These are phyloP conservation scores for Sporothrix pseudoabietina DNA, from an alignment of 2,329 filamentous ascomycete genomes.

Conservation along the genomic window DNA sequence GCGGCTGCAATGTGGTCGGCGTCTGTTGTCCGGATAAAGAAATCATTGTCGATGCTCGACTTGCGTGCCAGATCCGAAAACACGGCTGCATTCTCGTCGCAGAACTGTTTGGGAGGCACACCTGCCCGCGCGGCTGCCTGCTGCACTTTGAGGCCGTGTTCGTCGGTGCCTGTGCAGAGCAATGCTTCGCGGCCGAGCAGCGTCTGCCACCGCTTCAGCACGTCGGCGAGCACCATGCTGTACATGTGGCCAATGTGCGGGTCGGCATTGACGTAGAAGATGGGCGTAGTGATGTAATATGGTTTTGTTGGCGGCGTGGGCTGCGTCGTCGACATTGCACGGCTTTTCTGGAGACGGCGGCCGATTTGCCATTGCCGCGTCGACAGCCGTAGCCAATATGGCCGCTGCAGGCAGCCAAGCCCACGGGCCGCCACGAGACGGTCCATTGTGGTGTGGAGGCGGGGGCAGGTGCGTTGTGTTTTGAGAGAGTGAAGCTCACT, in stretches of 20 bases:
- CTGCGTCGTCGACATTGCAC: neutral
- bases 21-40: constrained; percentile 93
- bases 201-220: constrained; percentile 87
- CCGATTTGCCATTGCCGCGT: neutral
- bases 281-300: constrained; percentile 93
- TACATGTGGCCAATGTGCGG: constrained; percentile 96
- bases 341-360: constrained; percentile 10
- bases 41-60: constrained; percentile 73
- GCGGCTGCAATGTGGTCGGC: constrained; percentile 79
- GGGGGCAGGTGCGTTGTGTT: neutral
- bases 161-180: constrained; percentile 89
- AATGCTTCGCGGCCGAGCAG: constrained; percentile 65
- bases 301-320: constrained; percentile 60
- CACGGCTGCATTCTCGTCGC: constrained; percentile 77
- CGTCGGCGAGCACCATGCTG: constrained; percentile 86
- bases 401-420: constrained; percentile 27
- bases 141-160: constrained; percentile 97
- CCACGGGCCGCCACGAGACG: constrained; percentile 30
- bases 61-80: constrained; percentile 74
- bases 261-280: constrained; percentile 98
- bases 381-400: constrained; percentile 7
- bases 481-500: neutral
- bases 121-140: constrained; percentile 74
- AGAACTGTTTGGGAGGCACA: constrained; percentile 78
- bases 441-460: constrained; percentile 28